These are phyloP conservation scores for Pseudotsuga menziesii DNA, from an alignment of 75 land plant genomes.

Conservation along the genomic window DNA sequence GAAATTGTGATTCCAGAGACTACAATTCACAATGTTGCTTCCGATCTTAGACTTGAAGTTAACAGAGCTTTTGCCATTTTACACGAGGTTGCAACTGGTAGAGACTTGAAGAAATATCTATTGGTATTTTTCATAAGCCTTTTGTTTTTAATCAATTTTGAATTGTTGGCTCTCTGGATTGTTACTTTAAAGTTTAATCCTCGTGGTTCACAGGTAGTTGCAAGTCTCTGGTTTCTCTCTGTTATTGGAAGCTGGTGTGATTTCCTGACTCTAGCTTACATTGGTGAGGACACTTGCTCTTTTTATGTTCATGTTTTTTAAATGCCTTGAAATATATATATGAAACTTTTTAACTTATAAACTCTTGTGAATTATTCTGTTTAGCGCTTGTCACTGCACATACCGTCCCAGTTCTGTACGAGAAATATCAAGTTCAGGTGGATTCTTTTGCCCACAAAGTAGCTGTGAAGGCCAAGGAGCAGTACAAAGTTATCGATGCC, in stretches of 20 bases:
- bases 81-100: slow-evolving; percentile 31
- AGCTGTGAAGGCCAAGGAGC: slow-evolving; percentile 25
- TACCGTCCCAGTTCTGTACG: slow-evolving; percentile 58
- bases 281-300: slow-evolving; percentile 15
- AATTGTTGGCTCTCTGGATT: neutral
- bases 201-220: slow-evolving; percentile 23
- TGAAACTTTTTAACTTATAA: neutral
- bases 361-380: neutral
- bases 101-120: slow-evolving; percentile 22
- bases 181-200: neutral
- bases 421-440: slow-evolving; percentile 56
- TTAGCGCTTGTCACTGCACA: slow-evolving; percentile 26
- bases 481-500: slow-evolving; percentile 51
- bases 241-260: slow-evolving; percentile 31
- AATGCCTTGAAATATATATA: neutral
- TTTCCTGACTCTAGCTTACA: slow-evolving; percentile 33
- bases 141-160: neutral
- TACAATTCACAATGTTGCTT: slow-evolving; percentile 19
- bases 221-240: slow-evolving; percentile 29
- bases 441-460: slow-evolving; percentile 39
- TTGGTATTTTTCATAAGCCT: slow-evolving; percentile 13
- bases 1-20: slow-evolving; percentile 32
- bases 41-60: slow-evolving; percentile 24
- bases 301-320: neutral
- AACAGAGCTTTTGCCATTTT: slow-evolving; percentile 18